phyloP scores from a whole-genome alignment of 2,329 filamentous ascomycete genomes.

The Botryotinia calthae region DNA sequence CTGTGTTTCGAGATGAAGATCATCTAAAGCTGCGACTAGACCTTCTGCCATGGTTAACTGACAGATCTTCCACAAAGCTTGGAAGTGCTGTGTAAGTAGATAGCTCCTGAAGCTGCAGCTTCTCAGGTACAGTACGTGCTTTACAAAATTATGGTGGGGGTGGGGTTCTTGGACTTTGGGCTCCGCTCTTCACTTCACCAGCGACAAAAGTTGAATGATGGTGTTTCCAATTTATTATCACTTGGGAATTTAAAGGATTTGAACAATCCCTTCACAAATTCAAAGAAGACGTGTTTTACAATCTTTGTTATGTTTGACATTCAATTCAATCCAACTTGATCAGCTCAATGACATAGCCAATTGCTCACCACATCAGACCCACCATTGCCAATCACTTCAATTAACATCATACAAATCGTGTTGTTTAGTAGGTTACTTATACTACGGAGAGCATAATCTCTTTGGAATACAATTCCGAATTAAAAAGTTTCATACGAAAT shows the following conservation, averaged over 20 bases:
- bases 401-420: background rate
- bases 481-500: background rate
- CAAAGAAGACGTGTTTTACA: background rate
- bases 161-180: background rate
- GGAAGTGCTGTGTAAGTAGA: slow-evolving; percentile 3
- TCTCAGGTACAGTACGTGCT: slow-evolving; percentile 2
- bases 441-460: background rate
- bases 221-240: background rate
- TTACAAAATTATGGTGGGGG: slow-evolving; percentile 10
- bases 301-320: background rate
- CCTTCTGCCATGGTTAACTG: slow-evolving; percentile 32
- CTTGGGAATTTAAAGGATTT: background rate
- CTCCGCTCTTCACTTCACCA: background rate
- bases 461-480: background rate
- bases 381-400: background rate
- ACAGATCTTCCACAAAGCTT: background rate
- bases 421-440: background rate
- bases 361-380: background rate
- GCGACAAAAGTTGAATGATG: background rate
- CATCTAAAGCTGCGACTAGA: slow-evolving; percentile 50
- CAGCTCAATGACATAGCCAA: background rate
- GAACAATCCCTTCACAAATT: background rate
- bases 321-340: background rate
- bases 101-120: slow-evolving; percentile 2
- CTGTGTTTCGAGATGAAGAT: slow-evolving; percentile 45